phyloP scores from a whole-genome alignment of 129 eudicot genomes.

The Pittosporum tobira region DNA sequence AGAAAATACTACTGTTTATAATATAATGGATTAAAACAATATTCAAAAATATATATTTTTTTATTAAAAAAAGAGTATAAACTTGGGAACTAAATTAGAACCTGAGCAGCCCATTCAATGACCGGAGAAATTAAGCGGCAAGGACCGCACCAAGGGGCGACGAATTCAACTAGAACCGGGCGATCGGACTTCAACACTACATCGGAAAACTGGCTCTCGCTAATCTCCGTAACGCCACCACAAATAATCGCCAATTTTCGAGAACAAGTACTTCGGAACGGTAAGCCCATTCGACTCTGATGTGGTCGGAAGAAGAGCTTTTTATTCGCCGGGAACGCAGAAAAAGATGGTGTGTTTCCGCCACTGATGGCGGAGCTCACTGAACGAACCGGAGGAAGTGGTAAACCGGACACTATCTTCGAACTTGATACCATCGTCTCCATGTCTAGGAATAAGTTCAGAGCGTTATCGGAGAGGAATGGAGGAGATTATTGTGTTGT shows the following conservation, averaged over 20 bases:
- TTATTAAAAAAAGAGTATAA: not conserved
- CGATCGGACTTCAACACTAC: constrained; percentile 64
- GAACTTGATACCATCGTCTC: constrained; percentile 18
- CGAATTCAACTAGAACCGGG: constrained; percentile 78
- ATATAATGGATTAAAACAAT: not conserved
- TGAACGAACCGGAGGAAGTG: constrained; percentile 16
- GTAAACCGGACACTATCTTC: not conserved
- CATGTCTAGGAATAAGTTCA: constrained; percentile 7
- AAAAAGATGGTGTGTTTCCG: constrained; percentile 5
- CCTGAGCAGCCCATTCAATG: constrained; percentile 58
- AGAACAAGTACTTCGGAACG: not conserved
- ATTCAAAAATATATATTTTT: not conserved
- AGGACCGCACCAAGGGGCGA: constrained; percentile 86
- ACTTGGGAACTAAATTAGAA: not conserved
- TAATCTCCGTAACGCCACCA: constrained; percentile 42
- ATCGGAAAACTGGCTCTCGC: constrained; percentile 47
- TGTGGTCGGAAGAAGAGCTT: constrained; percentile 11
- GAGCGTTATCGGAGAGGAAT: too few species aligned
- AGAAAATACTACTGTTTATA: not conserved
- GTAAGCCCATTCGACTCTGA: constrained; percentile 2
- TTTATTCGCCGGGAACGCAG: constrained; percentile 10
- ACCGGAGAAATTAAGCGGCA: constrained; percentile 74
- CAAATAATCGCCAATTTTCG: constrained; percentile 25
- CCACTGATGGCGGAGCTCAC: not conserved
- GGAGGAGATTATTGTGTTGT: not conserved